Evolutionary conservation across 768 basidiomycete genomes (phyloP).

Genomic region (Hericium alpestre): DNA sequence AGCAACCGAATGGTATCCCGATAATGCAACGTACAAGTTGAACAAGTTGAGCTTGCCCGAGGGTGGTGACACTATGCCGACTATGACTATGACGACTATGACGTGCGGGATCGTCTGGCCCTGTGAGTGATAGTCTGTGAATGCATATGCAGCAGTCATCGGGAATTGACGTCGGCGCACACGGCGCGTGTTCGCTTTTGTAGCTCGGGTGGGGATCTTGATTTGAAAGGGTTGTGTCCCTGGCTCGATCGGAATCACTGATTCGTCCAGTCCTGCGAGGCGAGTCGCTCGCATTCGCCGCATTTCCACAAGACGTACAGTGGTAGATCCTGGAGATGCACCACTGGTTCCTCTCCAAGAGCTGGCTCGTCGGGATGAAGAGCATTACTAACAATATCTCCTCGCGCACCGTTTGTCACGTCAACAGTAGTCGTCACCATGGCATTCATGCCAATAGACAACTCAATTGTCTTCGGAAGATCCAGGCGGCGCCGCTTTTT

Average conservation of each 20-base stretch:
- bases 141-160: neutral
- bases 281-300: constrained; percentile 16
- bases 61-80: neutral
- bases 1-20: neutral
- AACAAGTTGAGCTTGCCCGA: neutral
- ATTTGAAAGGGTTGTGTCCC: neutral
- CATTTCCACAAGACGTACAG: constrained; percentile 23
- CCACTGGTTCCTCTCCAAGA: constrained; percentile 5
- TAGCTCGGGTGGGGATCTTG: neutral
- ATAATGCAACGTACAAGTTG: neutral
- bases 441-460: constrained; percentile 27
- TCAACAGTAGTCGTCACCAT: constrained; percentile 32
- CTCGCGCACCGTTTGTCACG: constrained; percentile 28
- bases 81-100: no score
- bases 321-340: constrained; percentile 20
- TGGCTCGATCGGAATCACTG: constrained; percentile 24
- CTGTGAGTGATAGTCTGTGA: neutral
- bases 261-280: constrained; percentile 20
- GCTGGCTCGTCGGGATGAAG: constrained; percentile 20
- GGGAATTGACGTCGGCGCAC: neutral
- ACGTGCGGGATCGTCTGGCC: neutral
- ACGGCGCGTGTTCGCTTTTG: neutral
- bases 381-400: constrained; percentile 23
- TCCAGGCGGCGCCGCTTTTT: neutral
- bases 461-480: constrained; percentile 13